phyloP scores from a whole-genome alignment of 2,329 filamentous ascomycete genomes.

The Didymella exigua region DNA sequence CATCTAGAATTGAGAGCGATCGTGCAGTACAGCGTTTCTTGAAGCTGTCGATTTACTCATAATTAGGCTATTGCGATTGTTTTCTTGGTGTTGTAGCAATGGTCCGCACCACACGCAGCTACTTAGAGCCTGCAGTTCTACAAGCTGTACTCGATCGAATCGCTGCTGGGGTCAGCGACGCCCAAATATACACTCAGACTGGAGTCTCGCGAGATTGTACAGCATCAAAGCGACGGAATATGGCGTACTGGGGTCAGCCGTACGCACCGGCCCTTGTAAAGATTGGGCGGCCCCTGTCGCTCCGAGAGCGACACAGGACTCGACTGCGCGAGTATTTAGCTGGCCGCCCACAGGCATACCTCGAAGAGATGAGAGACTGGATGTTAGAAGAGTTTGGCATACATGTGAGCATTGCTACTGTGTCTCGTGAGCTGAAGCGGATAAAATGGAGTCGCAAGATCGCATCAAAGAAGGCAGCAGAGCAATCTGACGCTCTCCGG shows the following conservation, averaged over 20 bases:
- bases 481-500: constrained; percentile 5
- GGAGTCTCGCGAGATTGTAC: too few species aligned
- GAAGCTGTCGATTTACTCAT: not conserved
- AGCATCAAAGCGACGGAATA: too few species aligned
- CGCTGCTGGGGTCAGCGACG: too few species aligned
- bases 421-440: not conserved
- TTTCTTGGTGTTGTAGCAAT: not conserved
- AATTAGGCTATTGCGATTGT: not conserved
- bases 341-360: not conserved
- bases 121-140: too few species aligned
- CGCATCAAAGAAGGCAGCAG: constrained; percentile 4
- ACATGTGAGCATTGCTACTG: not conserved
- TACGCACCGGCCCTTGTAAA: too few species aligned
- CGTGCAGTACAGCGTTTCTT: not conserved
- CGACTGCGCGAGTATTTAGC: not conserved
- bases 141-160: too few species aligned
- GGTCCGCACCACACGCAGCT: too few species aligned
- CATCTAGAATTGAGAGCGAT: not conserved
- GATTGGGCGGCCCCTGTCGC: too few species aligned
- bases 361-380: not conserved
- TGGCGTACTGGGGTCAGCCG: too few species aligned
- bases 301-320: too few species aligned
- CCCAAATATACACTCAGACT: too few species aligned
- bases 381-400: not conserved
- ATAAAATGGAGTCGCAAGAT: constrained; percentile 12